Evolutionary conservation across 805 yeast species (phyloP).

Genomic region (Cyberlindnera xishuangbannaensis): DNA sequence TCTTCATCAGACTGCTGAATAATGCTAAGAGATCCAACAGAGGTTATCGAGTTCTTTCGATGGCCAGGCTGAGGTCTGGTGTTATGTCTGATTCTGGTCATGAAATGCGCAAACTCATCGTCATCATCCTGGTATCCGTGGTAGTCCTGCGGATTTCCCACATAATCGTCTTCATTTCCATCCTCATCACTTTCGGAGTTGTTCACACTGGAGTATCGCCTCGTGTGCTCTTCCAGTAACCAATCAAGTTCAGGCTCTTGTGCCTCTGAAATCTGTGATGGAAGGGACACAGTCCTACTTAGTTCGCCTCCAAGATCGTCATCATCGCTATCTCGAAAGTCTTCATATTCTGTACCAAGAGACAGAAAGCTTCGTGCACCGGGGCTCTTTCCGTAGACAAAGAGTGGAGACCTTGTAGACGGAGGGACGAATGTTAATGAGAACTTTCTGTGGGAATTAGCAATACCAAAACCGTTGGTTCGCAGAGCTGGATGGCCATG

Average conservation of each 20-base stretch:
- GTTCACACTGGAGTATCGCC: conserved; percentile 29
- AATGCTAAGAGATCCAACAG: conserved; percentile 20
- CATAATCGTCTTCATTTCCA: too few relatives aligned
- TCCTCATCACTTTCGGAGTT: conserved; percentile 16
- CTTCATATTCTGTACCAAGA: conserved; percentile 31
- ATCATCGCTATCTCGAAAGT: conserved; percentile 24
- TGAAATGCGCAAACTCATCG: conserved; percentile 18
- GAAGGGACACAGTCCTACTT: conserved; percentile 36
- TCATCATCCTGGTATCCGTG: conserved; percentile 23
- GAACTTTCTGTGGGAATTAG: conserved; percentile 34
- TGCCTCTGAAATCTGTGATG: conserved; percentile 30
- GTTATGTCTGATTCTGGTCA: conserved; percentile 20
- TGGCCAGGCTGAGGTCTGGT: conserved; percentile 2
- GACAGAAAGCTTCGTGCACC: conserved; percentile 34
- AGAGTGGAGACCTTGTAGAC: conserved; percentile 36
- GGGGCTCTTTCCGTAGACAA: conserved; percentile 28
- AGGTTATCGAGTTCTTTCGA: conserved; percentile 18
- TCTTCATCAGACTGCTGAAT: conserved; percentile 20
- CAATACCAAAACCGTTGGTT: conserved; percentile 38
- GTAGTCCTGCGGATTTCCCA: conserved; percentile 7
- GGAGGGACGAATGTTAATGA: conserved; percentile 34
- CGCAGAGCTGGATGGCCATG: conserved; percentile 30
- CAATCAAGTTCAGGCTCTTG: conserved; percentile 32
- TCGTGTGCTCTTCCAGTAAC: conserved; percentile 35
- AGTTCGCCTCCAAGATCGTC: conserved; percentile 29